Evolutionary conservation across 2,329 filamentous ascomycete species (phyloP), one percentile per base, ranked within the genome.

Genomic region (Alternaria triticimaculans): DNA sequence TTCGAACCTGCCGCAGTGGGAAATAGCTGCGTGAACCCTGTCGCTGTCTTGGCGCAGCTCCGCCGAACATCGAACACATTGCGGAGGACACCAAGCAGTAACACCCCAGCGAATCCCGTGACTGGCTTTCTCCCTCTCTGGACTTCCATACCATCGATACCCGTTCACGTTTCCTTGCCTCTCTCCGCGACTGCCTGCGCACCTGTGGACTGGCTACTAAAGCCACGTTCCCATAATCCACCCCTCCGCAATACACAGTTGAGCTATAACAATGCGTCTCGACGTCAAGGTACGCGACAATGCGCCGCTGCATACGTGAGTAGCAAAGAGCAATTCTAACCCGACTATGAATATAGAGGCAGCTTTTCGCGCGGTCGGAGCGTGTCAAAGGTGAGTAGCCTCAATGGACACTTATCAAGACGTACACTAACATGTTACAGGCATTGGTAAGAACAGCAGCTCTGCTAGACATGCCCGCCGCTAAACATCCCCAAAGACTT

Each of bases 291-390:
- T 81, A 76, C 54, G 70, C 30, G 46, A 37, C 33, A 55, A 55
- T 48, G 55, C 37, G 61, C 58, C 55, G 49, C 54, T 25, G 26
- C 10, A 37, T n/a, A 3, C 5, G 26, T 48, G 10, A 2, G 10
- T 11, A 4, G 28, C 8, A 21, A 10, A 43, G 43, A 23, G 25
- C 56, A 46, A 33, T 41, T 77, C 84, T 85, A 75, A 86, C 68
- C 54, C 67, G 68, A 69, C 79, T 75, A 68, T 62, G 80, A 59
- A n/a, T 82, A 78, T 80, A 93, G 91, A 89, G 90, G 82, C 91
- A 93, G 83, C 88, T 93, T 75, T 92, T 93, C 84, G 92, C 92
- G 82, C 89, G 94, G 82, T 96, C 92, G 77, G 93, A 98, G 88
- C 91, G 95, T 84, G 95, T 98, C 72, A 98, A 98, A 71, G 78